Evolutionary conservation across 1,284 basidiomycete species (phyloP), one percentile per base, ranked within the genome.

Genomic region (Moesziomyces aphidis): DNA sequence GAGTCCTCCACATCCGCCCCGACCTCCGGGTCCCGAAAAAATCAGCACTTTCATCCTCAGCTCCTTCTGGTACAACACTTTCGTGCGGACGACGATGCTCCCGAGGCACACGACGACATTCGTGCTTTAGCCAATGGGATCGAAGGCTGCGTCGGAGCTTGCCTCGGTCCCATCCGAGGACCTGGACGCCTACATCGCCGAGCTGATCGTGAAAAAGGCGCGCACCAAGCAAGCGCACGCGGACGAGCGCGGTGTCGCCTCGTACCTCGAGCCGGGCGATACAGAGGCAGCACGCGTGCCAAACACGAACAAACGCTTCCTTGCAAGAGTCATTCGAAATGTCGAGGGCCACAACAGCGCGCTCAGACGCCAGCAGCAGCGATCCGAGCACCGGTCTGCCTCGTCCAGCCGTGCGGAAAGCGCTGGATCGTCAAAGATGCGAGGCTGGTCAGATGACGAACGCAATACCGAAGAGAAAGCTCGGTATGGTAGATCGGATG

Each of bases 271-370:
- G 11, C 45, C 51, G 31, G 50, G 55, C 23, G 23, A 43, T 5
- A 10, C 42, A 22, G 46, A n/a, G 19, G 34, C 22, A 45, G 7
- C 47, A 7, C 57, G 46, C n/a, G 51, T 58, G 13, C 51, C 57
- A 4, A 72, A 56, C 42, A 78, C 73, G 6, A 81, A 82, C 66
- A 82, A 80, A 45, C 46, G 65, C 4, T 80, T 82, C 52, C 60
- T 82, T 4, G 51, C 64, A 4, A 70, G 66, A 2, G 63, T 82
- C 10, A 71, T 82, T 1, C 46, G 63, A 1, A 73, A 76, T 47
- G 80, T 78, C 11, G 72, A 82, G 34, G 66, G 78, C 5, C 80
- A 82, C 50, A 82, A 82, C 55, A 48, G 62, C 22, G 58, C 54
- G 5, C 39, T 79, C 22, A 36, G 69, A 11, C 59, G 69, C 13